Base-by-base conservation (phyloP, 179 eudicot species). In the Beta corolliflora region DNA sequence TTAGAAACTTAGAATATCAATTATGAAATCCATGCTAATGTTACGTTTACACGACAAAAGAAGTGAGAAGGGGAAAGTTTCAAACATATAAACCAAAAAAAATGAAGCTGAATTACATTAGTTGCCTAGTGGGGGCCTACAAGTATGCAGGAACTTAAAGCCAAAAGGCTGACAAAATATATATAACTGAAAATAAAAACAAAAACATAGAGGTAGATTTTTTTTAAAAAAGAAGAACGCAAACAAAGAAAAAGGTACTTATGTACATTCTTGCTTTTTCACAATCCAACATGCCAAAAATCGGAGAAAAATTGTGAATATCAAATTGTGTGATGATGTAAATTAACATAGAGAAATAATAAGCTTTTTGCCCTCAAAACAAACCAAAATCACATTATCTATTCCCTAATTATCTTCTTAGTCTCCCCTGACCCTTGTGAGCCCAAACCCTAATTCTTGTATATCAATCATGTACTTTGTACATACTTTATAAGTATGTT, bases 321-420 rank as follows among this genome's bases (percentile, higher is more conserved):
- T 36, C 41, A 36, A 36, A 36, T 36, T 36, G 41, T 36, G 41
- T 36, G 4, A 36, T 36, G 41, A 36, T 36, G 41, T 36, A 36
- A 36, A 73, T 21, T 29, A 73, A 44, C 41, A 19, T 45, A 5
- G 1, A 29, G 31, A 29, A n/a, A 80, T 23, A 73, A 50, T 21
- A 44, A 78, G 72, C 41, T 64, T 80, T 80, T 73, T 70, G 52
- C 63, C 78, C 77, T 50, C 50, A 80, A 61, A 80, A 48, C 71
- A 80, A 73, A 56, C 76, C 44, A 41, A 56, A 70, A 69, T 56
- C 79, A 58, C 61, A 78, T 78, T 71, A 71, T 71, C 50, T 64
- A 73, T 16, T 59, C 76, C 19, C 4, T 36, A 36, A 53, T 56
- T 58, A 75, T 68, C 52, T 68, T 16, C 54, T 9, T 48, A 81